phyloP scores from a whole-genome alignment of 1,284 basidiomycete species.

The Agaricales sp. region DNA sequence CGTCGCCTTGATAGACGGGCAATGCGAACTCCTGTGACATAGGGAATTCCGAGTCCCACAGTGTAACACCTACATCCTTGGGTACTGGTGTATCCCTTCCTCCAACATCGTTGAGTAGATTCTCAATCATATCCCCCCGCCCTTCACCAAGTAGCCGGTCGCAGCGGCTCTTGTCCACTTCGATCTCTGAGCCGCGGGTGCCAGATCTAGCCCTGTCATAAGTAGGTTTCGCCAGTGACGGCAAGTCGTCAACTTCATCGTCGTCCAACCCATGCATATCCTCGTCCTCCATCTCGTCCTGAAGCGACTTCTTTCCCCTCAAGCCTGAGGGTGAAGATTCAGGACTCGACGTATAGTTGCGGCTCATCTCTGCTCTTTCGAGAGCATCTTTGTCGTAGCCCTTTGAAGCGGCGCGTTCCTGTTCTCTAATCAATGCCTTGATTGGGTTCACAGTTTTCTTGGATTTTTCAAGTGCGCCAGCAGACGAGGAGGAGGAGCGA shows the following conservation, averaged over 20 bases:
- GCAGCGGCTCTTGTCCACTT: conserved; percentile 25
- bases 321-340: background rate
- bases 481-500: conserved; percentile 6
- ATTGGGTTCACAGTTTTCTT: conserved; percentile 35
- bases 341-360: conserved; percentile 10
- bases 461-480: conserved; percentile 3
- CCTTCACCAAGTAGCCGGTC: conserved; percentile 30
- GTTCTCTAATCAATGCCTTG: conserved; percentile 42
- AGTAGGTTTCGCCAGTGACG: conserved; percentile 16
- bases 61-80: conserved; percentile 18
- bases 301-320: conserved; percentile 16
- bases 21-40: background rate
- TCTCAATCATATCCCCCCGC: conserved; percentile 26
- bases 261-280: conserved; percentile 21
- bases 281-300: conserved; percentile 26
- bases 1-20: background rate
- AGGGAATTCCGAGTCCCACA: background rate
- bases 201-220: conserved; percentile 10
- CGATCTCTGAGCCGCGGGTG: conserved; percentile 16
- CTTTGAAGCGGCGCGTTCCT: conserved; percentile 29
- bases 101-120: conserved; percentile 26
- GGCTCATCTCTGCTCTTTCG: conserved; percentile 31
- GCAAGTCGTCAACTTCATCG: conserved; percentile 16
- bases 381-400: conserved; percentile 33
- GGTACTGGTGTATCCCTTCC: conserved; percentile 16